Percentiles rank a stretch among this genome's conserved stretches.
These are phyloP conservation scores for Cornus controversa DNA, from an alignment of 148 eudicot genomes.

Conservation along the genomic window DNA sequence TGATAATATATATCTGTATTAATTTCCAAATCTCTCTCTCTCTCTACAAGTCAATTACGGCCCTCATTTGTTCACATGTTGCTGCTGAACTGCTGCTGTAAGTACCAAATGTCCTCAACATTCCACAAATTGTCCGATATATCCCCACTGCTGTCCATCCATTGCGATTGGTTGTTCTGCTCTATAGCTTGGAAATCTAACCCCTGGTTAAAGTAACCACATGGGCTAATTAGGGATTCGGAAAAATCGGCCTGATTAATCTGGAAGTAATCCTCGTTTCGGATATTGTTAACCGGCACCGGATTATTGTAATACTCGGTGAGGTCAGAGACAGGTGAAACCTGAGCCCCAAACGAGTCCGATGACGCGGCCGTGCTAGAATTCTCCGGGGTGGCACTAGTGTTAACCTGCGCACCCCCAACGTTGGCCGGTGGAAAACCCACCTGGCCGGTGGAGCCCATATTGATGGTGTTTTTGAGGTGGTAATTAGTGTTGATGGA, in stretches of 20 bases:
- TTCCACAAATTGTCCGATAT: slow-evolving; percentile 63
- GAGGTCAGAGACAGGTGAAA: slow-evolving; percentile 53
- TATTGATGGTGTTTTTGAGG: background rate
- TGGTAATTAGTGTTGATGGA: slow-evolving; percentile 26
- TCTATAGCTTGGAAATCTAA: slow-evolving; percentile 39
- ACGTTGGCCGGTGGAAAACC: slow-evolving; percentile 15
- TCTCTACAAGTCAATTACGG: background rate
- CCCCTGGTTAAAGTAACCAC: slow-evolving; percentile 41
- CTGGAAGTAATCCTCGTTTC: slow-evolving; percentile 42
- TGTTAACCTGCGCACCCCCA: slow-evolving; percentile 20
- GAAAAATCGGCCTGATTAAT: slow-evolving; percentile 31
- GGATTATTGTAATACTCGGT: slow-evolving; percentile 51
- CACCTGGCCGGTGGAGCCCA: slow-evolving; percentile 13
- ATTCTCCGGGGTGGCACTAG: slow-evolving; percentile 53
- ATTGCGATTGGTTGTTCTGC: slow-evolving; percentile 29
- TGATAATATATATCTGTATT: background rate
- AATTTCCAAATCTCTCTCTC: background rate
- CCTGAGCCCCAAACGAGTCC: slow-evolving; percentile 60
- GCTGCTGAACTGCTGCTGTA: slow-evolving; percentile 63
- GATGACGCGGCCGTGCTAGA: slow-evolving; percentile 64
- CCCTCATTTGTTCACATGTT: slow-evolving; percentile 13
- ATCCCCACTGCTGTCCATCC: slow-evolving; percentile 46
- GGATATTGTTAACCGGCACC: slow-evolving; percentile 25
- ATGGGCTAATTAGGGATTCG: slow-evolving; percentile 42
- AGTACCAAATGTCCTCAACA: slow-evolving; percentile 63